These are phyloP conservation scores for Trichoderma sp. DNA, from an alignment of 2,329 filamentous ascomycete species.

Conservation along the genomic window DNA sequence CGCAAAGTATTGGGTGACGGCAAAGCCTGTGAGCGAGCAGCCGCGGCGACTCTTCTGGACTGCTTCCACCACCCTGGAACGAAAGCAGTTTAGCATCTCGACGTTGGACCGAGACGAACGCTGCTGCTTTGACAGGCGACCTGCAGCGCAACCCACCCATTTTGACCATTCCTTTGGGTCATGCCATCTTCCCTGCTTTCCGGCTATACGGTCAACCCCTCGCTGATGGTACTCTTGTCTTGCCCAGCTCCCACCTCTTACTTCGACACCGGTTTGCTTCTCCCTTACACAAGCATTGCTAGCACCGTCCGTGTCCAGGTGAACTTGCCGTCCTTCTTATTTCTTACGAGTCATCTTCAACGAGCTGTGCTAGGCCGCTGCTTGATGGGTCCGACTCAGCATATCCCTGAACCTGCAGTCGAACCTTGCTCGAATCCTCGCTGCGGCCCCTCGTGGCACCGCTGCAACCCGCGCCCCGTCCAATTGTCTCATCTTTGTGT, in stretches of 20 bases:
- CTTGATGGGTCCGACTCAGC: neutral
- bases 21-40: neutral
- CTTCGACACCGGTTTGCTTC: neutral
- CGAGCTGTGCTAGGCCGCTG: neutral
- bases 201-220: conserved; percentile 5
- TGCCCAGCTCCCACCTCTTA: neutral
- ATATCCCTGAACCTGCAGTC: conserved; percentile 16
- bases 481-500: neutral
- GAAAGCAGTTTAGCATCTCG: neutral
- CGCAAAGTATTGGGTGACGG: conserved; percentile 4
- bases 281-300: neutral
- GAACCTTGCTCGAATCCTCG: conserved; percentile 14
- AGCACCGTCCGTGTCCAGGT: neutral
- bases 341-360: conserved; percentile 19
- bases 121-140: neutral
- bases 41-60: conserved; percentile 27
- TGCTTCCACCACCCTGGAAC: neutral
- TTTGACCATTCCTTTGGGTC: conserved; percentile 7
- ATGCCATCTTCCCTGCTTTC: neutral
- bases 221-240: neutral
- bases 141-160: conserved; percentile 21
- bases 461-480: conserved; percentile 1
- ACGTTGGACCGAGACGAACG: neutral
- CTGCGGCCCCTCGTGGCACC: conserved; percentile 21
- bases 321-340: neutral